Percentiles rank a stretch among this genome's conserved stretches.
These are phyloP conservation scores for Penicillium sp. DNA, from an alignment of 2,329 filamentous ascomycete genomes.

Conservation along the genomic window DNA sequence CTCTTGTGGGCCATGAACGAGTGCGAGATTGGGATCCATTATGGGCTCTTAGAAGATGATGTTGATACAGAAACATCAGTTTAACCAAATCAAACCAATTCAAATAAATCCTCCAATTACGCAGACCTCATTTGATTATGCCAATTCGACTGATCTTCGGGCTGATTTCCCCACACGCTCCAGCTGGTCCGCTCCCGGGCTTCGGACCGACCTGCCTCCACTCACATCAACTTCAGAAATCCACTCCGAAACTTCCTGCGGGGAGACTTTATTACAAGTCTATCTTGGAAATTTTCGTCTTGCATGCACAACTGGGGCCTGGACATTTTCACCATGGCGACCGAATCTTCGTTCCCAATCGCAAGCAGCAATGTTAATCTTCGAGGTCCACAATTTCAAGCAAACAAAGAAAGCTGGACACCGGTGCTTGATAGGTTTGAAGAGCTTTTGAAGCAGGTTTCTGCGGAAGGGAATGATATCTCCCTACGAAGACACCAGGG, in stretches of 20 bases:
- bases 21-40: constrained; percentile 9
- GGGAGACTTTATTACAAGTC: not conserved
- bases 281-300: not conserved
- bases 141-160: not conserved
- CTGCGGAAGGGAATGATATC: constrained; percentile 31
- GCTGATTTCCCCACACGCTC: not conserved
- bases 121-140: not conserved
- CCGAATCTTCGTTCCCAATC: constrained; percentile 18
- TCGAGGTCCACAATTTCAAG: constrained; percentile 17
- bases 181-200: constrained; percentile 4
- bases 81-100: not conserved
- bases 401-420: constrained; percentile 27
- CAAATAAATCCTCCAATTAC: not conserved
- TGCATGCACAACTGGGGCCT: not conserved
- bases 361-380: constrained; percentile 21
- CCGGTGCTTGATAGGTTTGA: constrained; percentile 37
- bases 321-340: constrained; percentile 12
- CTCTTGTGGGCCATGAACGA: constrained; percentile 24
- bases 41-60: not conserved
- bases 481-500: constrained; percentile 31
- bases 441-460: constrained; percentile 26
- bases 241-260: not conserved
- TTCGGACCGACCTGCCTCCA: constrained; percentile 12
- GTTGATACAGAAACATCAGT: not conserved
- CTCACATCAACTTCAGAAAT: not conserved